Percentiles rank a stretch among this genome's conserved stretches.
Conservation (phyloP, 345 rosid genomes). For the Camelina neglecta region DNA sequence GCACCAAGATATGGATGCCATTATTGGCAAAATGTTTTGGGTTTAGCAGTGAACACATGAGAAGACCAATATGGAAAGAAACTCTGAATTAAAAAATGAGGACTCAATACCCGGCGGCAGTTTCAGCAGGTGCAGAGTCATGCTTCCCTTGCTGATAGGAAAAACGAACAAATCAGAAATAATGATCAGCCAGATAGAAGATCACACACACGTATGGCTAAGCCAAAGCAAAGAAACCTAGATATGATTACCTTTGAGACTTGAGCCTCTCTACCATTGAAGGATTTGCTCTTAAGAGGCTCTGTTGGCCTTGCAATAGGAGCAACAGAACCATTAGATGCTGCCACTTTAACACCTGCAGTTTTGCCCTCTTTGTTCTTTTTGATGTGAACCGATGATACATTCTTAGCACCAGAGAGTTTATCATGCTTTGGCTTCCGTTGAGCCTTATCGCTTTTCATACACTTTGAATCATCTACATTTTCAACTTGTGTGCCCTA, state of each 20-base stretch:
- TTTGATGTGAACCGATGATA: constrained; percentile 51
- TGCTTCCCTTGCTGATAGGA: constrained; percentile 65
- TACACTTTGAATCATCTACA: constrained; percentile 44
- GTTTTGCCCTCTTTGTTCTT: constrained; percentile 52
- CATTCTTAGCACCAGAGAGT: constrained; percentile 48
- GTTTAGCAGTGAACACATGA: constrained; percentile 5
- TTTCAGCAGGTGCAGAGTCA: constrained; percentile 54
- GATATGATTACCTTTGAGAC: constrained; percentile 54
- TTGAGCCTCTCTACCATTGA: constrained; percentile 55
- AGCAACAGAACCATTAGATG: constrained; percentile 64
- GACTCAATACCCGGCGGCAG: constrained; percentile 53
- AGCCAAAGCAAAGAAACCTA: background rate
- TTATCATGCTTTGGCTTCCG: constrained; percentile 61
- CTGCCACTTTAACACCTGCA: constrained; percentile 42
- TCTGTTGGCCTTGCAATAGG: constrained; percentile 50
- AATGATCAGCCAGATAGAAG: constrained; percentile 36
- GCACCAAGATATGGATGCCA: constrained; percentile 5
- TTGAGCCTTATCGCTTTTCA: constrained; percentile 50
- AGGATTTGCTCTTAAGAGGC: constrained; percentile 57
- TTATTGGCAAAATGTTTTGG: constrained; percentile 6
- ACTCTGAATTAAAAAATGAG: constrained; percentile 7
- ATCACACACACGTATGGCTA: constrained; percentile 9
- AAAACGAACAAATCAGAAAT: constrained; percentile 40
- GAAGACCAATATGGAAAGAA: constrained; percentile 24
- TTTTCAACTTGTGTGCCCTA: constrained; percentile 57